A percentile compares a stretch with the other conserved stretches of the same genome.
phyloP scores from a whole-genome alignment of 2,329 filamentous ascomycete species.

The Penicillium sp. region DNA sequence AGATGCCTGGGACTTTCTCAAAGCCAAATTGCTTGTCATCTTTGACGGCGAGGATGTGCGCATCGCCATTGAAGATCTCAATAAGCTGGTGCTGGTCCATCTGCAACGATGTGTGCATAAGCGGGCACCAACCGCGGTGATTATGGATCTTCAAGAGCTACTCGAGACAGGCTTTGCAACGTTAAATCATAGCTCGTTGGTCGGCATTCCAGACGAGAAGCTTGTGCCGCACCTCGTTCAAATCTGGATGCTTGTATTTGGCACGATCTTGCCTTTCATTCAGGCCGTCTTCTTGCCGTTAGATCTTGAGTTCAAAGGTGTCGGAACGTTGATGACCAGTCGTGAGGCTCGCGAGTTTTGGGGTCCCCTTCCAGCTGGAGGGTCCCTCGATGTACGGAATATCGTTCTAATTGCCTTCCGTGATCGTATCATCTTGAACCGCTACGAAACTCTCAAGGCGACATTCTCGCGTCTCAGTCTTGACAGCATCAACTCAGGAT shows the following conservation, averaged over 20 bases:
- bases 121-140: conserved; percentile 62
- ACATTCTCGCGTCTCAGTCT: conserved; percentile 90
- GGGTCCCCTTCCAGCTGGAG: conserved; percentile 63
- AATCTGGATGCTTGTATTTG: conserved; percentile 93
- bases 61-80: conserved; percentile 70
- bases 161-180: conserved; percentile 78
- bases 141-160: conserved; percentile 68
- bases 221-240: conserved; percentile 91
- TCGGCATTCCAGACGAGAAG: conserved; percentile 78
- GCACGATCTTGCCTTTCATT: conserved; percentile 86
- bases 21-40: conserved; percentile 66
- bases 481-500: conserved; percentile 70
- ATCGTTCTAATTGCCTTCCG: conserved; percentile 87
- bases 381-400: conserved; percentile 82
- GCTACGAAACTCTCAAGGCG: conserved; percentile 85
- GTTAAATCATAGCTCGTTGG: conserved; percentile 77
- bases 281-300: conserved; percentile 93
- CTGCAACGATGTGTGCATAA: conserved; percentile 68
- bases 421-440: conserved; percentile 84
- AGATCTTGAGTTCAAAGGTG: conserved; percentile 89
- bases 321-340: conserved; percentile 75
- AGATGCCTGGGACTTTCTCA: conserved; percentile 70
- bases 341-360: conserved; percentile 90
- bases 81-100: conserved; percentile 66
- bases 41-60: conserved; percentile 70